phyloP scores from a whole-genome alignment of 345 rosid genomes.

The Euphorbia pulcherrima region DNA sequence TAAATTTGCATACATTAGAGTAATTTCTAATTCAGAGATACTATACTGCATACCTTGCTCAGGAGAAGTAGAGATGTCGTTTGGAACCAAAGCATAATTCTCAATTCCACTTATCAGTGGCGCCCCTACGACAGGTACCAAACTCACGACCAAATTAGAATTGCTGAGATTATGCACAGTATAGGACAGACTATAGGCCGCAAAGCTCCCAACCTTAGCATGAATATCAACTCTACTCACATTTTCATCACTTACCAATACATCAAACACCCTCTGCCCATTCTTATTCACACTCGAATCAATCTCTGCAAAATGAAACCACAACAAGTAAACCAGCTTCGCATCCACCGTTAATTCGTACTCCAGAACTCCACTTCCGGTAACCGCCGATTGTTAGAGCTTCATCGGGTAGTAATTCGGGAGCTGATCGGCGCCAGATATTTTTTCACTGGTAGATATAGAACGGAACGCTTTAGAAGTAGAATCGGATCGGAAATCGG shows the following conservation, averaged over 20 bases:
- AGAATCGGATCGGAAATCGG: constrained; percentile 27
- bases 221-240: constrained; percentile 67
- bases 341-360: constrained; percentile 79
- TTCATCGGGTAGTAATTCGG: constrained; percentile 95
- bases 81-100: constrained; percentile 82
- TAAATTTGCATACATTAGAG: not conserved
- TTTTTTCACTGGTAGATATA: constrained; percentile 42
- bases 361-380: constrained; percentile 43
- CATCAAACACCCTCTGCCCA: constrained; percentile 73
- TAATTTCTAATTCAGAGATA: too few relatives aligned
- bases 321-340: constrained; percentile 80
- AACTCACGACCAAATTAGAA: constrained; percentile 47
- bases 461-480: constrained; percentile 30
- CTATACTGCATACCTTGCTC: constrained; percentile 62
- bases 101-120: constrained; percentile 80
- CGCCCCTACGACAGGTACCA: constrained; percentile 54
- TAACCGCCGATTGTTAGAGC: constrained; percentile 76
- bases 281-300: constrained; percentile 58
- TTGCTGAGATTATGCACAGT: constrained; percentile 51
- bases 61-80: constrained; percentile 68
- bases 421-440: constrained; percentile 44
- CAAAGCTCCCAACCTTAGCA: constrained; percentile 57
- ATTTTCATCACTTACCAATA: constrained; percentile 59
- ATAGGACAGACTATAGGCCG: constrained; percentile 51
- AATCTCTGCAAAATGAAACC: constrained; percentile 95